Base-by-base conservation (phyloP, 306 rosid genomes). In the Vigna hirtella region DNA sequence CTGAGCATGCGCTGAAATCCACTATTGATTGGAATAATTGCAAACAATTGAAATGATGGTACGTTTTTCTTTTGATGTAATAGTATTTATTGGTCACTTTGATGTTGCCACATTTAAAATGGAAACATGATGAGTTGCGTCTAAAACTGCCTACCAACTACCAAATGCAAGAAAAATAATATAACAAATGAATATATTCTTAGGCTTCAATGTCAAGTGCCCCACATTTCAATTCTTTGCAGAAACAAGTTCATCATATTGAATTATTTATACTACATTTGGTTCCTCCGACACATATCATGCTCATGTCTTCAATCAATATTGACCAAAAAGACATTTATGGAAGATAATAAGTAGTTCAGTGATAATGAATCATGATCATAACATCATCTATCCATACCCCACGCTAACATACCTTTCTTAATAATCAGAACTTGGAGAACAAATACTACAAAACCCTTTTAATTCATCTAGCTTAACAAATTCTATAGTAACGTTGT, bases 281-380 rank as follows among this genome's bases (percentile, higher is more conserved):
- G 74, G 78, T 84, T 75, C 61, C 66, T 79, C 87, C 87, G 69
- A 84, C 87, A 80, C 72, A 34, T 47, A 71, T 76, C 82, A 84
- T 84, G 84, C 73, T 65, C 17, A 50, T 84, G 87, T 80, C 84
- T 70, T 63, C 76, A 64, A 75, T 84, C 84, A 79, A 76, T 79
- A 65, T 84, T 80, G 81, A 84, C 84, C 79, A 72, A 71, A 73
- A 80, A 70, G 77, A 74, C 78, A 76, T 17, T 57, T 43, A 80
- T 72, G 67, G 72, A 72, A 65, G 66, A 80, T 79, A 70, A 79
- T 79, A 59, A 74, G 18, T 79, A 62, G 59, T 74, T 45, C 57
- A 20, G 8, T 53, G 75, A 74, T 79, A 68, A 76, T 65, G 82
- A 70, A 74, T 75, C 84, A 83, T 79, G 45, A 83, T 79, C 76